Evolutionary conservation across 2,329 filamentous ascomycete genomes (phyloP).

Genomic region (Coleophoma cylindrospora): DNA sequence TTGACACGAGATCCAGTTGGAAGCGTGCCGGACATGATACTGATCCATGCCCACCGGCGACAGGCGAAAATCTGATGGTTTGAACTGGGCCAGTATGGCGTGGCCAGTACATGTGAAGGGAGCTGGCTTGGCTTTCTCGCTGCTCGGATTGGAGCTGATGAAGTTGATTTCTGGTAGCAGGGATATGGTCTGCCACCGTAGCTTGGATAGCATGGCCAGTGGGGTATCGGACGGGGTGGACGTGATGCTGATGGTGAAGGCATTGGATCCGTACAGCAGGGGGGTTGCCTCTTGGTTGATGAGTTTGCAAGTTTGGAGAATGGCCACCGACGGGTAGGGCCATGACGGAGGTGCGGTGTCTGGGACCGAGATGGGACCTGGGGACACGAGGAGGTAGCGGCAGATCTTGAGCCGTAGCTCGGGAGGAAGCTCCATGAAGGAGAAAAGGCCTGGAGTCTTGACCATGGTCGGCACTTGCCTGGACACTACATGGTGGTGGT

Average conservation of each 20-base stretch:
- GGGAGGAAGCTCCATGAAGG: conserved; percentile 22
- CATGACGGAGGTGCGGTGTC: not conserved
- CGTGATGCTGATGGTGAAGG: conserved; percentile 20
- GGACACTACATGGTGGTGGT: not conserved
- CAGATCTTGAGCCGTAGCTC: conserved; percentile 26
- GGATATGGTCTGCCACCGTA: not conserved
- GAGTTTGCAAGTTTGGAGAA: conserved; percentile 26
- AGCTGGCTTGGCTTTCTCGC: not conserved
- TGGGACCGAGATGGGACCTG: conserved; percentile 5
- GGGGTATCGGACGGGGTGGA: not conserved
- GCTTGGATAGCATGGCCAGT: not conserved
- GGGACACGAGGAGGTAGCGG: conserved; percentile 15
- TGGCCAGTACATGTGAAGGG: not conserved
- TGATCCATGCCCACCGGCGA: not conserved
- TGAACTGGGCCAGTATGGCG: not conserved
- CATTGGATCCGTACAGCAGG: conserved; percentile 25
- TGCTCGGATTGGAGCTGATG: not conserved
- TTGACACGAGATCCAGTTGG: not conserved
- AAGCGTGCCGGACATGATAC: conserved; percentile 1
- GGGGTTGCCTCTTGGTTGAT: conserved; percentile 25
- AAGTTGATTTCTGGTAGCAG: not conserved
- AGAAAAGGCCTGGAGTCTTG: conserved; percentile 12
- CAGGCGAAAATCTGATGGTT: not conserved
- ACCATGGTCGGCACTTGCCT: not conserved
- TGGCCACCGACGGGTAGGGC: conserved; percentile 15